A percentile compares a stretch with the other conserved stretches of the same genome.
Evolutionary conservation across 495 filamentous ascomycete genomes (phyloP).

Genomic region (Penicillium antarcticum): DNA sequence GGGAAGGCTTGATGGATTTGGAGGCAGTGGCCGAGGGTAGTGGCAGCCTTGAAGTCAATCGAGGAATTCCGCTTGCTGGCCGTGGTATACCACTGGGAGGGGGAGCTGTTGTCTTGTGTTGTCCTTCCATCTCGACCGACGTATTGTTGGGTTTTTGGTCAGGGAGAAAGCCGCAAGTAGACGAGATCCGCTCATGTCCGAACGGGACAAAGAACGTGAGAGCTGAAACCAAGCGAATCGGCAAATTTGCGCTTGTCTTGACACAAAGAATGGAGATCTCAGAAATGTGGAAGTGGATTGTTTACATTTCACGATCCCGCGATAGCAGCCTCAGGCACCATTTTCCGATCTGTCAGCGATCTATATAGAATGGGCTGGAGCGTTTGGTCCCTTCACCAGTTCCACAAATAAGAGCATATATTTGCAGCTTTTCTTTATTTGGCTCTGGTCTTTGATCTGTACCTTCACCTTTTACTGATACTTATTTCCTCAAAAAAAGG

Average conservation of each 20-base stretch:
- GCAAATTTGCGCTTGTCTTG: neutral
- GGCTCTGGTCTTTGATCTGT: no score
- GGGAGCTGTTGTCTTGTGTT: slow-evolving; percentile 25
- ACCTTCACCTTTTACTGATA: no score
- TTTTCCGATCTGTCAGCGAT: neutral
- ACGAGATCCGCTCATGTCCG: slow-evolving; percentile 1
- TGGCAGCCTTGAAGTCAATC: slow-evolving; percentile 39
- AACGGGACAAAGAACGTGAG: slow-evolving; percentile 8
- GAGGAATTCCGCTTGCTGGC: slow-evolving; percentile 40
- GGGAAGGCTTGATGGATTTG: slow-evolving; percentile 40
- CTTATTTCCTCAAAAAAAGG: no score
- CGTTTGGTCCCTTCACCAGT: no score
- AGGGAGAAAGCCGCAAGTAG: slow-evolving; percentile 8
- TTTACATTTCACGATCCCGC: slow-evolving; percentile 22
- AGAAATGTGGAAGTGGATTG: slow-evolving; percentile 12
- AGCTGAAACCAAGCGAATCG: slow-evolving; percentile 2
- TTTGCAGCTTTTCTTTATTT: no score
- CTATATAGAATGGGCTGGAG: neutral
- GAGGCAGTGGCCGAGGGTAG: slow-evolving; percentile 35
- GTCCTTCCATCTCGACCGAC: slow-evolving; percentile 31
- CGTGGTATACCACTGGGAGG: slow-evolving; percentile 41
- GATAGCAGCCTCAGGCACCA: slow-evolving; percentile 25
- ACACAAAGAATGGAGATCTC: neutral
- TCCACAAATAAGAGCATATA: no score
- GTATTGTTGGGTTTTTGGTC: neutral